phyloP scores from a whole-genome alignment of 2,329 filamentous ascomycete species.

The Alternaria arborescens region DNA sequence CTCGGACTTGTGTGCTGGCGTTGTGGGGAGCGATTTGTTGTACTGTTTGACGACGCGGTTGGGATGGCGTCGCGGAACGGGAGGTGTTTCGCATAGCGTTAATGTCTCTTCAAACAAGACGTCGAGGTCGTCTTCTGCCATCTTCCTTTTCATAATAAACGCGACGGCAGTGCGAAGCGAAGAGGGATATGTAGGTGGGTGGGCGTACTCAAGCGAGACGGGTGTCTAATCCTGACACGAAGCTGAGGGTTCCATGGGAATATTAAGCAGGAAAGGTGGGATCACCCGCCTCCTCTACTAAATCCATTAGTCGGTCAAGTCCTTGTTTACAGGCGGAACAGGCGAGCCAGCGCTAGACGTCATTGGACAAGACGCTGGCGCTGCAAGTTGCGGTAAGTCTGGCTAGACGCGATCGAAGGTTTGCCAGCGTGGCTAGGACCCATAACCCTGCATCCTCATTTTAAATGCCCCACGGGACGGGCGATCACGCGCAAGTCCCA shows the following conservation, averaged over 20 bases:
- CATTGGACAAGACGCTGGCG: conserved; percentile 24
- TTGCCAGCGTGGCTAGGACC: conserved; percentile 28
- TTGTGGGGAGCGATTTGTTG: conserved; percentile 23
- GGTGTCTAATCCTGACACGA: conserved; percentile 23
- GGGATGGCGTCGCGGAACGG: conserved; percentile 25
- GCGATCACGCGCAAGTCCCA: conserved; percentile 10
- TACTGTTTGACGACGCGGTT: conserved; percentile 24
- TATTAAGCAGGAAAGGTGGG: conserved; percentile 32
- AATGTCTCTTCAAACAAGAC: conserved; percentile 22
- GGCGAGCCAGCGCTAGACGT: conserved; percentile 22
- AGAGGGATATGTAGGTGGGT: not conserved
- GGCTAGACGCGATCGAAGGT: conserved; percentile 21
- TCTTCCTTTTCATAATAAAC: conserved; percentile 22
- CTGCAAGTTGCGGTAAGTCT: conserved; percentile 20
- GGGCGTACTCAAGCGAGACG: conserved; percentile 21
- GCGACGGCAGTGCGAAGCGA: conserved; percentile 13
- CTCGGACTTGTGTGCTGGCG: conserved; percentile 14
- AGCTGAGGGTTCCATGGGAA: conserved; percentile 26
- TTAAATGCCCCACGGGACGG: conserved; percentile 12
- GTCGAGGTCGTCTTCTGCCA: conserved; percentile 15
- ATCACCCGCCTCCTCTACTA: conserved; percentile 28
- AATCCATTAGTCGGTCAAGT: conserved; percentile 24
- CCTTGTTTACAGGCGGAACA: conserved; percentile 29
- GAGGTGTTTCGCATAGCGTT: conserved; percentile 27
- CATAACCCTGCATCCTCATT: conserved; percentile 25